Base-by-base conservation (phyloP, 1,139 yeast genomes). In the Kazachstania sp. region DNA sequence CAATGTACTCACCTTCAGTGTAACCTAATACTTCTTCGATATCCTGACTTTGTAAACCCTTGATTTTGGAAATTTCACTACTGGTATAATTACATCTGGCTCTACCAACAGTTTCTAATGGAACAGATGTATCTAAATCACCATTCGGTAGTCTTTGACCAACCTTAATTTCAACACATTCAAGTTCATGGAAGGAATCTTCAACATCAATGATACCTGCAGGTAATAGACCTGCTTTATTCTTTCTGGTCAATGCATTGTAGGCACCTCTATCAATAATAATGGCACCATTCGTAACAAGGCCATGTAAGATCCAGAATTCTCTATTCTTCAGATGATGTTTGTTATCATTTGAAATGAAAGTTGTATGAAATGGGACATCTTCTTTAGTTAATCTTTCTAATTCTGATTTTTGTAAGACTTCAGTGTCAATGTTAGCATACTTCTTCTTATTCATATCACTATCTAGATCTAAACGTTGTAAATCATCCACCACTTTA, bases 291-390 rank as follows among this genome's bases (percentile, higher is more conserved):
- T 78, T 78, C 1, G 97, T 76, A 45, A 86, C 83, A 45, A 90
- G 71, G 0, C 97, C 97, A 63, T 92, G 97, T 43, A 92, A 69
- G 49, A 92, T 74, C 98, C 98, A 92, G 66, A 92, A 88, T 54
- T 85, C 83, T 53, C 86, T 79, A 49, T 87, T 86, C 51, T 78
- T 81, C 51, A 90, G 80, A 48, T 85, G 81, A 23, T 77, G 71
- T 37, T 69, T 74, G 29, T 70, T 66, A 30, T 44, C 46, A 50
- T 81, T 78, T 0, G 95, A 94, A 45, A 85, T 66, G 63, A 92
- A 92, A 53, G 95, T 72, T 0, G 98, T 92, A 63, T 92, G 97
- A 44, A 87, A 68, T 19, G 97, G 96, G 44, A 86, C 77, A 26
- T 71, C 66, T 18, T 73, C 65, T 9, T 58, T 45, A 8, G 50